These are phyloP conservation scores for Populus hybrid DNA, from an alignment of 441 rosid species.

Conservation along the genomic window DNA sequence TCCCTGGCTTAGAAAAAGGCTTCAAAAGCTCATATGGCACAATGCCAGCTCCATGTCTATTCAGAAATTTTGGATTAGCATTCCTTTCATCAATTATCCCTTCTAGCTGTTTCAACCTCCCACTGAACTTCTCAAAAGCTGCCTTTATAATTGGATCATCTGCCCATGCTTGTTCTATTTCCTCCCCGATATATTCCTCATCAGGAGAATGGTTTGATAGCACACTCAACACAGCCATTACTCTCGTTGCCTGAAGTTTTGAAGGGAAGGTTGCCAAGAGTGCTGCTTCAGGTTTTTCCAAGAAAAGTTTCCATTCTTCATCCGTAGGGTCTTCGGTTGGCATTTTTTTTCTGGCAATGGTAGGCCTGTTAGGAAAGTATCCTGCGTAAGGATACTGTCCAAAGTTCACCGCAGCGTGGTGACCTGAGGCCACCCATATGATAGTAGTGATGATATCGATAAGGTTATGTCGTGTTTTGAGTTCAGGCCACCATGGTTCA, in stretches of 20 bases:
- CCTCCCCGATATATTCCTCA: constrained; percentile 70
- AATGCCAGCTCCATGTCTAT: constrained; percentile 50
- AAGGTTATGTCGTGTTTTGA: constrained; percentile 40
- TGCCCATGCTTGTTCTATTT: constrained; percentile 48
- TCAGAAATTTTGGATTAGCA: constrained; percentile 20
- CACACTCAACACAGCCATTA: constrained; percentile 52
- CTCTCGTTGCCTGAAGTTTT: constrained; percentile 52
- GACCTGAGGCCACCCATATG: constrained; percentile 54
- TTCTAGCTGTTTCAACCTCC: constrained; percentile 40
- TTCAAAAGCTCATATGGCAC: constrained; percentile 45
- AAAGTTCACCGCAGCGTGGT: constrained; percentile 60
- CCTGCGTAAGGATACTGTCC: constrained; percentile 69
- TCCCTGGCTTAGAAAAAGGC: constrained; percentile 49
- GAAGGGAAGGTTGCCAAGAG: constrained; percentile 54
- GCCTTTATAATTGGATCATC: constrained; percentile 41
- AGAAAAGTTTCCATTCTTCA: constrained; percentile 35
- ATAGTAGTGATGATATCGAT: constrained; percentile 43
- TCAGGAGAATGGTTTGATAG: constrained; percentile 66
- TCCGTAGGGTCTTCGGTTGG: constrained; percentile 49
- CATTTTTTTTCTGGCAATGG: constrained; percentile 53
- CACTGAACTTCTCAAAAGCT: constrained; percentile 53
- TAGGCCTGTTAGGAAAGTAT: constrained; percentile 72
- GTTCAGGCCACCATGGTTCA: constrained; percentile 47
- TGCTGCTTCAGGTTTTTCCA: constrained; percentile 33
- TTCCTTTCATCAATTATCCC: constrained; percentile 41